phyloP scores from a whole-genome alignment of 2,329 filamentous ascomycete species.

The Podosphaera fusca region DNA sequence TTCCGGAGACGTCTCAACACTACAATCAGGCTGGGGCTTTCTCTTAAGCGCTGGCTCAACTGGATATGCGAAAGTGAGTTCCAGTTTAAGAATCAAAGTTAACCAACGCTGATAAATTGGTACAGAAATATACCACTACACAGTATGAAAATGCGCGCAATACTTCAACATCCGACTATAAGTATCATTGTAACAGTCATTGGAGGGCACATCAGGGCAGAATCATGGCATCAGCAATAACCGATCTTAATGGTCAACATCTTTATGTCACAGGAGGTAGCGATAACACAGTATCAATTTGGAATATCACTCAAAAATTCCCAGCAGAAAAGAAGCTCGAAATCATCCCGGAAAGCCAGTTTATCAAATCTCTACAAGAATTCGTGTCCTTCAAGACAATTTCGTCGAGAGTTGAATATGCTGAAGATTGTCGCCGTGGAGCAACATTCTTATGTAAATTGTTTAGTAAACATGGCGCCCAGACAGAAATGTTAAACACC shows the following conservation, averaged over 20 bases:
- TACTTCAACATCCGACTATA: constrained; percentile 38
- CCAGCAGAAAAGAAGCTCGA: constrained; percentile 8
- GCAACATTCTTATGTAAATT: constrained; percentile 76
- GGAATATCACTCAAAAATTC: constrained; percentile 39
- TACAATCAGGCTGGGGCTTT: constrained; percentile 66
- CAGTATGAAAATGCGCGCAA: constrained; percentile 34
- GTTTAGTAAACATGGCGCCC: constrained; percentile 77
- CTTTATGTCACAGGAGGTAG: constrained; percentile 90
- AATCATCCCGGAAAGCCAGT: constrained; percentile 24
- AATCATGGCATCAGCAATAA: constrained; percentile 63
- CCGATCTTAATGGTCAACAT: constrained; percentile 44
- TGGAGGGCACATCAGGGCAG: constrained; percentile 75
- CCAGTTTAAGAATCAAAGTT: neutral
- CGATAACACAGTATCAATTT: constrained; percentile 71
- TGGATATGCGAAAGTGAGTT: constrained; percentile 56
- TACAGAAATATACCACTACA: constrained; percentile 40
- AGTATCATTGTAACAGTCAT: constrained; percentile 55
- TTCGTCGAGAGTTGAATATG: constrained; percentile 64
- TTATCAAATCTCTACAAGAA: constrained; percentile 52
- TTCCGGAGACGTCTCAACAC: constrained; percentile 59
- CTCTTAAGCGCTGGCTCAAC: constrained; percentile 78
- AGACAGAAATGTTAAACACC: constrained; percentile 74
- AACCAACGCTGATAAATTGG: constrained; percentile 1
- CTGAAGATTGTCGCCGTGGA: constrained; percentile 77
- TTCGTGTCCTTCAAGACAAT: constrained; percentile 86